These are phyloP conservation scores for Breynia disticha DNA, from an alignment of 441 rosid species.

Conservation along the genomic window DNA sequence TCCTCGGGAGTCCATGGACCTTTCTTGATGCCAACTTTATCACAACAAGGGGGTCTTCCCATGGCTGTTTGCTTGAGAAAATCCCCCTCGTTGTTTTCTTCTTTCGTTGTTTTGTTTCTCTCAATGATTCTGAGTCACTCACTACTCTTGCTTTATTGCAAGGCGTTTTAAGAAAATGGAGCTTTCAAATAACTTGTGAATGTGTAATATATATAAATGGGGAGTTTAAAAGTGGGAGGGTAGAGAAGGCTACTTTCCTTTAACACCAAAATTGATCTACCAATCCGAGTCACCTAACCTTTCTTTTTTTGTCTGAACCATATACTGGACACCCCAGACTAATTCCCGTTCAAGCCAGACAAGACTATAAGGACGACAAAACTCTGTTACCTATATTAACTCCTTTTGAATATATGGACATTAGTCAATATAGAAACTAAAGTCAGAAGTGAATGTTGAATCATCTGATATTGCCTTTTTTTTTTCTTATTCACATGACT, in stretches of 20 bases:
- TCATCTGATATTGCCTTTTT: no score
- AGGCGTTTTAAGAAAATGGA: no score
- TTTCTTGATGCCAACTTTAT: slow-evolving; percentile 88
- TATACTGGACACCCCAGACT: no score
- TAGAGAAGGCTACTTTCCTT: slow-evolving; percentile 12
- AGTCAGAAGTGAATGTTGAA: no score
- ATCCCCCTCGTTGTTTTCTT: not conserved
- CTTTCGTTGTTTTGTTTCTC: not conserved
- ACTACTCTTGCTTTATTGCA: no score
- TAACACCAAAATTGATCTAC: slow-evolving; percentile 15
- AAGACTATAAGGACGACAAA: no score
- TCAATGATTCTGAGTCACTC: no score
- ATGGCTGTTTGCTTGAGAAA: slow-evolving; percentile 22
- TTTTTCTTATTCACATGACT: no score
- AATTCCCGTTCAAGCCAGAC: no score
- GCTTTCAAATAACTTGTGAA: slow-evolving; percentile 6
- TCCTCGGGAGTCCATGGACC: slow-evolving; percentile 99
- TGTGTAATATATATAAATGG: slow-evolving; percentile 17
- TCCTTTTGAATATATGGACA: no score
- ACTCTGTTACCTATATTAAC: no score
- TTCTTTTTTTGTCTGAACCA: slow-evolving; percentile 1
- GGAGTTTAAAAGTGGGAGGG: slow-evolving; percentile 22
- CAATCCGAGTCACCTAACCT: slow-evolving; percentile 17
- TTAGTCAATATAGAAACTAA: no score
- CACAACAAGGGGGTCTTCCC: slow-evolving; percentile 99